A percentile compares a stretch with the other conserved stretches of the same genome.
Conservation (phyloP, 1,139 yeast genomes). For the Pichia sp. region DNA sequence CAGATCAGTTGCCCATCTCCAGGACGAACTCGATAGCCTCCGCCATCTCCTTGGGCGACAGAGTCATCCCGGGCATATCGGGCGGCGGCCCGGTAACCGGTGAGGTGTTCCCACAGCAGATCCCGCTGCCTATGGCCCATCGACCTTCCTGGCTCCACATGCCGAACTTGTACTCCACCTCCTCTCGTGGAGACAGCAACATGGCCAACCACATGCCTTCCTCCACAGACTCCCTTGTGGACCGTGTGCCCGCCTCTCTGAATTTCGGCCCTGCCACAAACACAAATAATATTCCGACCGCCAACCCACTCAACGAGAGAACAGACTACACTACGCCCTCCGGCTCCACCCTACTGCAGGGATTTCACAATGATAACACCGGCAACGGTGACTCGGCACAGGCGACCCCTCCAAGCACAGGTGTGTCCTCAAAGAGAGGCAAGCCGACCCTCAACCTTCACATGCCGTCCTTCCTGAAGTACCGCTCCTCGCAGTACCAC, state of each 20-base stretch:
- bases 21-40: constrained; percentile 26
- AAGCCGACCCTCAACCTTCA: constrained; percentile 11
- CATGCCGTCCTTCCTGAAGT: constrained; percentile 9
- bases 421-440: constrained; percentile 4
- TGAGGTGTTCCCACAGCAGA: not conserved
- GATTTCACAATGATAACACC: not conserved
- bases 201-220: constrained; percentile 14
- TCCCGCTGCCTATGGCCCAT: constrained; percentile 15
- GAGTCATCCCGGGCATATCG: constrained; percentile 8
- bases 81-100: not conserved
- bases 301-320: not conserved
- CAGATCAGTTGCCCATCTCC: constrained; percentile 19
- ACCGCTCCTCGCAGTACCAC: not conserved
- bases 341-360: not conserved
- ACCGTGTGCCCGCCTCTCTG: constrained; percentile 23
- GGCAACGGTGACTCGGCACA: not conserved
- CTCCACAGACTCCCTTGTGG: constrained; percentile 32
- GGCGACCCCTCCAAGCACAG: not conserved
- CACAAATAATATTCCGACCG: too few species aligned
- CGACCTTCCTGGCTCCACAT: constrained; percentile 33
- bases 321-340: not conserved
- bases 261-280: not conserved
- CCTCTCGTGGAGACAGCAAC: constrained; percentile 19
- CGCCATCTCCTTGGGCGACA: constrained; percentile 11
- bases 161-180: constrained; percentile 27